A percentile compares a stretch with the other conserved stretches of the same genome.
Conservation (phyloP, 2,329 filamentous ascomycete species). For the Stachybotrys chlorohalonatus region DNA sequence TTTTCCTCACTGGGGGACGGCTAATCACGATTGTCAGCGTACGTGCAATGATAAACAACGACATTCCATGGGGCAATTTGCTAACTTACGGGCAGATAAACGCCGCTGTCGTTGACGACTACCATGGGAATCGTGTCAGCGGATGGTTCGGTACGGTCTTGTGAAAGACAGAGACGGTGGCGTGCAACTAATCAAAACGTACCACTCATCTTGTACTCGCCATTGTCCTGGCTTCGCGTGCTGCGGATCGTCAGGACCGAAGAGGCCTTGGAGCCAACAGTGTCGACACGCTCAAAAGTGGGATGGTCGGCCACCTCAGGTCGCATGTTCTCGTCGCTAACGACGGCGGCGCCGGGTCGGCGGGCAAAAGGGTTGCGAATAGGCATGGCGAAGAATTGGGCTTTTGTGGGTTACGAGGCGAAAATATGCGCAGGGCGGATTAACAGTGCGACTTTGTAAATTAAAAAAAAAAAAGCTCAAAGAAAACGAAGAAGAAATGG, state of each 20-base stretch:
- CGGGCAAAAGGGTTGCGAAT: conserved; percentile 66
- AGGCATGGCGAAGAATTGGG: conserved; percentile 40
- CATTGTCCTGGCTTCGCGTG: conserved; percentile 51
- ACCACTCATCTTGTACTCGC: conserved; percentile 77
- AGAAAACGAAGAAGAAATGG: not conserved
- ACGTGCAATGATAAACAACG: not conserved
- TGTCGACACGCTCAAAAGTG: conserved; percentile 54
- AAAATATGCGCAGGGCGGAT: not conserved
- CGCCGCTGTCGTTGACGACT: conserved; percentile 95
- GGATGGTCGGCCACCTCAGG: conserved; percentile 17
- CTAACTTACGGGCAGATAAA: conserved; percentile 75
- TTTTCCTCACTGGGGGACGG: conserved; percentile 87
- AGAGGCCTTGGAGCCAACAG: conserved; percentile 52
- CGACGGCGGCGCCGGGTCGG: conserved; percentile 38
- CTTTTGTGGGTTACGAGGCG: not conserved
- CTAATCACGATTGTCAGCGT: conserved; percentile 26
- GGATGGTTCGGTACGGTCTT: conserved; percentile 9
- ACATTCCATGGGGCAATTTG: not conserved
- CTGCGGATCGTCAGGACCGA: conserved; percentile 54
- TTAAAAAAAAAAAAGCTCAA: not conserved
- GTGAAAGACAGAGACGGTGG: conserved; percentile 10
- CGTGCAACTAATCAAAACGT: conserved; percentile 21
- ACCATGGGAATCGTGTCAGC: conserved; percentile 12
- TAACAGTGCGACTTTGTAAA: not conserved
- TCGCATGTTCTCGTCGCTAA: conserved; percentile 44